These are phyloP conservation scores for Metschnikowia noctiluminum DNA, from an alignment of 805 yeast genomes.

Conservation along the genomic window DNA sequence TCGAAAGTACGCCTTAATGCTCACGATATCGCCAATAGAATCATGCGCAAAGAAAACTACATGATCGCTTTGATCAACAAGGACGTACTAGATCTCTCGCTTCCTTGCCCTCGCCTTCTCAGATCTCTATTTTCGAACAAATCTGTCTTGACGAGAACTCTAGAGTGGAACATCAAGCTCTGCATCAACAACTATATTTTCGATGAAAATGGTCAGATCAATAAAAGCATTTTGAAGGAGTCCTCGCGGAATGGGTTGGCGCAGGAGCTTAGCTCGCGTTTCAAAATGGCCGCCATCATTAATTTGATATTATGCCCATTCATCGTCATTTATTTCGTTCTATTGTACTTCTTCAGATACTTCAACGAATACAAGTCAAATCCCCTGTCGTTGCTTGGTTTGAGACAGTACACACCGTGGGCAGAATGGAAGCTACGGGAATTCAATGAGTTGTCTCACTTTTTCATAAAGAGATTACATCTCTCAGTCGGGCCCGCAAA, in stretches of 20 bases:
- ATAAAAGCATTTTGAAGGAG: slow-evolving; percentile 67
- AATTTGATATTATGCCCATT: slow-evolving; percentile 84
- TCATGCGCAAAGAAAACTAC: slow-evolving; percentile 94
- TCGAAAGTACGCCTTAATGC: slow-evolving; percentile 80
- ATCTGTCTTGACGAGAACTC: slow-evolving; percentile 67
- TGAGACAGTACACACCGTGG: slow-evolving; percentile 84
- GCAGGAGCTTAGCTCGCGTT: slow-evolving; percentile 70
- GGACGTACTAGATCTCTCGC: slow-evolving; percentile 62
- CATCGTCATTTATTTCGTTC: slow-evolving; percentile 74
- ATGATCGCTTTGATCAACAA: slow-evolving; percentile 85
- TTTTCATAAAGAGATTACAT: slow-evolving; percentile 75
- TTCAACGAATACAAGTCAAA: slow-evolving; percentile 89
- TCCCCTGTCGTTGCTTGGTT: slow-evolving; percentile 69
- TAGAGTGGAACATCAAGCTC: slow-evolving; percentile 91
- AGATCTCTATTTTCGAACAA: slow-evolving; percentile 20
- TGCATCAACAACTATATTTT: slow-evolving; percentile 86
- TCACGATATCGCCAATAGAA: slow-evolving; percentile 90
- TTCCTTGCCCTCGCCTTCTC: slow-evolving; percentile 27
- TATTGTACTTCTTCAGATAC: slow-evolving; percentile 83
- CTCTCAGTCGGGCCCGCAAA: slow-evolving; percentile 78
- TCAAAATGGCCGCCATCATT: slow-evolving; percentile 82
- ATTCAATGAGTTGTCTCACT: slow-evolving; percentile 87
- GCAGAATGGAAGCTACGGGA: slow-evolving; percentile 96
- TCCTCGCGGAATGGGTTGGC: slow-evolving; percentile 63
- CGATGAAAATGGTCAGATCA: slow-evolving; percentile 77